Evolutionary conservation across 768 basidiomycete species (phyloP).

Genomic region (Tylopilus subfusipes): DNA sequence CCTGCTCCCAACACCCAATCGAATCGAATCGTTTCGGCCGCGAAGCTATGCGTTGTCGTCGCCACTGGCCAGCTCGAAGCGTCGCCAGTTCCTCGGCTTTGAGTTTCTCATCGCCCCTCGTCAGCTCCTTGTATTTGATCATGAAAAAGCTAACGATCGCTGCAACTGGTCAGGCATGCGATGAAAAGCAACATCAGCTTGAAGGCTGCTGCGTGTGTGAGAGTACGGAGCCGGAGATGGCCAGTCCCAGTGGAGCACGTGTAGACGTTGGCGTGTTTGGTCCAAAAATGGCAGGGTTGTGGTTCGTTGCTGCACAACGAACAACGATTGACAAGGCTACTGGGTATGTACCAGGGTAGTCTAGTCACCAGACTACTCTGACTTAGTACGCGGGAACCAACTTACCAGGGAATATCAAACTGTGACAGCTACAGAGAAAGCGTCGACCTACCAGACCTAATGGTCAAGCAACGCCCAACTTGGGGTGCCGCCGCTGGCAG

Average conservation of each 20-base stretch:
- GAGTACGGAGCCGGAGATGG: conserved; percentile 40
- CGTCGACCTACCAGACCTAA: no score
- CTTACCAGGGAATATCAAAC: no score
- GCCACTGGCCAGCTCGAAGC: neutral
- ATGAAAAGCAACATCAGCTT: conserved; percentile 58
- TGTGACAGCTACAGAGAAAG: no score
- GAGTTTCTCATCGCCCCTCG: conserved; percentile 54
- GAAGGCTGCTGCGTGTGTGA: conserved; percentile 52
- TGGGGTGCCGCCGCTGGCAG: no score
- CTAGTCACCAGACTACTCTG: no score
- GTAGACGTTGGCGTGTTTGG: conserved; percentile 28
- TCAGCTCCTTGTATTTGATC: conserved; percentile 60
- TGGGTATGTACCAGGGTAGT: no score
- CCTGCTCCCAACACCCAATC: no score
- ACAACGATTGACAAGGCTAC: no score
- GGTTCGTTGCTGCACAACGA: no score
- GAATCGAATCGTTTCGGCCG: neutral
- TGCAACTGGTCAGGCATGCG: conserved; percentile 51
- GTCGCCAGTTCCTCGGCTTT: conserved; percentile 36
- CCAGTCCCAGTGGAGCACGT: conserved; percentile 34
- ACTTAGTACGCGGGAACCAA: no score
- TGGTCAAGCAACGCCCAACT: no score
- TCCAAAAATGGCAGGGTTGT: conserved; percentile 43
- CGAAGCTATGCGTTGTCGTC: conserved; percentile 4
- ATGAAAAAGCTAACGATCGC: conserved; percentile 54